Base-by-base conservation (phyloP, 139 green algal species). In the Choricystis sp. region DNA sequence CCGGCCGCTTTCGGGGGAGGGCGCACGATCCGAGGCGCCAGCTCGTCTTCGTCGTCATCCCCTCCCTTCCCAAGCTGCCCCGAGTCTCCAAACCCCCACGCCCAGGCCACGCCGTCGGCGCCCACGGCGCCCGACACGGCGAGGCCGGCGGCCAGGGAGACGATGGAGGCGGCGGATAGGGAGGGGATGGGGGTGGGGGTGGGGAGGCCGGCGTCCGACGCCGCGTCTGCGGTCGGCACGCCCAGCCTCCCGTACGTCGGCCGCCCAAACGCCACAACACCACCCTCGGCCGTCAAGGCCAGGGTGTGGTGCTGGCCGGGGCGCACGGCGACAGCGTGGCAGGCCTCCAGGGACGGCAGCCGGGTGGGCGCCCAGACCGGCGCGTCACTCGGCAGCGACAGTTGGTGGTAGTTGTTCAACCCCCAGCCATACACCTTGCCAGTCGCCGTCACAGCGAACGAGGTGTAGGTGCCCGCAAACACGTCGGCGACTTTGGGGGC, bases 321-420 rank as follows among this genome's bases (percentile, higher is more conserved):
- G 1, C 63, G 52, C 16, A 85, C 26, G 3, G 27, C 16, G 1
- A 19, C 40, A 0, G 74, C 63, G 22, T 28, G 49, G n/a, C 71
- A 29, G 55, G 55, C 71, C 23, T 60, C n/a, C 19, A 90, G 68
- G 1, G 64, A 62, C 19, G 67, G 65, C 16, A 89, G 78, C n/a
- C 62, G 31, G 4, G 64, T 64, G 16, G 74, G 74, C 1, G 68
- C 40, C 26, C 57, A 75, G 40, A 72, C 40, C 3, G 62, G 69
- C 52, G 40, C 40, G 40, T 16, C 25, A 61, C 56, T 66, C 21
- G 78, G 65, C 40, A 88, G 52, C 5, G 59, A 86, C 26, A 96
- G 78, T 80, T 96, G 89, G 16, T 83, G 83, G 60, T 83, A 87
- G 74, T 96, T 95, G 78, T 96, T 96, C 2, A 95, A 76, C 21